Evolutionary conservation across 164 flowering plant species (phyloP).

Genomic region (Vitis rupestris): DNA sequence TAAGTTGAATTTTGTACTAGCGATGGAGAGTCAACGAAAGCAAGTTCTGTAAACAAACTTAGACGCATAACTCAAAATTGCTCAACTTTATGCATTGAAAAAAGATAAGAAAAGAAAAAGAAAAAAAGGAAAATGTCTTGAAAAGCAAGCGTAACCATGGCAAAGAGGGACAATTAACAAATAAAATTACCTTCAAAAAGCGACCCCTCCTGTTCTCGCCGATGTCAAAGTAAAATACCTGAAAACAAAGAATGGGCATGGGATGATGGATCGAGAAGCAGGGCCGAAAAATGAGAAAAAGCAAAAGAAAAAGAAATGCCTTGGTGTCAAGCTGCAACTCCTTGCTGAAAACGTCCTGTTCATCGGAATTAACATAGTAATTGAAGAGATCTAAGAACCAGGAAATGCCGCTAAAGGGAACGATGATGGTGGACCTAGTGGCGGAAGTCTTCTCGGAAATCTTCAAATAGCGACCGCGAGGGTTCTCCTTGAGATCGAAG

Average conservation of each 20-base stretch:
- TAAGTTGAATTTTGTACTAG: too few species aligned
- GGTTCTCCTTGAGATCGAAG: constrained; percentile 97
- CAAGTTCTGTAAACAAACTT: too few species aligned
- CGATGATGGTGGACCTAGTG: constrained; percentile 91
- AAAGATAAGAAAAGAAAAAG: neutral
- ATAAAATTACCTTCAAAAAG: constrained; percentile 70
- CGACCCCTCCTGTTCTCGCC: constrained; percentile 97
- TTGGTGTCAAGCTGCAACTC: constrained; percentile 96
- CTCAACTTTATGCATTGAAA: too few species aligned
- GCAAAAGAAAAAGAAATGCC: constrained; percentile 19
- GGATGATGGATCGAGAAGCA: neutral
- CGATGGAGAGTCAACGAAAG: too few species aligned
- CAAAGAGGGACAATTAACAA: neutral
- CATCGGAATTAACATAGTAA: constrained; percentile 81
- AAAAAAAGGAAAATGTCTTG: neutral
- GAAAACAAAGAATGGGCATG: constrained; percentile 10
- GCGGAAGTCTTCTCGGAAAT: constrained; percentile 97
- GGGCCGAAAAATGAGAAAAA: neutral
- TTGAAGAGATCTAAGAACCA: constrained; percentile 98
- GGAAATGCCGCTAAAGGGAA: constrained; percentile 79
- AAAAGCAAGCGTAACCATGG: neutral
- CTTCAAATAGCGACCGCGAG: constrained; percentile 90
- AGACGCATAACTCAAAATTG: too few species aligned
- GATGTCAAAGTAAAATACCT: constrained; percentile 95
- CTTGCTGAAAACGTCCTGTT: constrained; percentile 80